phyloP scores from a whole-genome alignment of 179 eudicot genomes.

The Corrigiola litoralis region DNA sequence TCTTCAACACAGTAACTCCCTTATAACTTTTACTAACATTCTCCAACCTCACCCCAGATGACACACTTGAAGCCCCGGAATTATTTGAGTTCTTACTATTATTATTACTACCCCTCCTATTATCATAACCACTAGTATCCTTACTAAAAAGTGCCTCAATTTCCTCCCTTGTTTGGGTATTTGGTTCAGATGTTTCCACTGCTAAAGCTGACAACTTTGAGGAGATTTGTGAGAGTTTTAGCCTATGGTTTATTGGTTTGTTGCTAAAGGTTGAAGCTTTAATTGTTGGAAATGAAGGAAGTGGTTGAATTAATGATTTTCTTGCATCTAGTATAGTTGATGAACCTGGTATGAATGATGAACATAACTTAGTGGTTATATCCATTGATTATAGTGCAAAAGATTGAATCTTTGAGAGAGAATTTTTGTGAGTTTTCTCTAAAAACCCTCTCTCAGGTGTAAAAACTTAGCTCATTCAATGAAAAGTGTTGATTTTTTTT shows the following conservation, averaged over 20 bases:
- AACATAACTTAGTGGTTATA: slow-evolving; percentile 51
- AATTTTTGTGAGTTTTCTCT: not conserved
- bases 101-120: slow-evolving; percentile 41
- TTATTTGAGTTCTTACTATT: too few relatives aligned
- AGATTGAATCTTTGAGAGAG: slow-evolving; percentile 4
- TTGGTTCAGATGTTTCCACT: slow-evolving; percentile 35
- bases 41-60: slow-evolving; percentile 84
- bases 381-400: slow-evolving; percentile 17
- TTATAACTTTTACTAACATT: slow-evolving; percentile 73
- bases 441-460: slow-evolving; percentile 6
- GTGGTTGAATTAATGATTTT: slow-evolving; percentile 34
- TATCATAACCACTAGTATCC: slow-evolving; percentile 25
- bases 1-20: slow-evolving; percentile 76
- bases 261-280: slow-evolving; percentile 25
- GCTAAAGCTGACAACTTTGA: slow-evolving; percentile 47
- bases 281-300: slow-evolving; percentile 28
- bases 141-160: slow-evolving; percentile 72
- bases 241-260: slow-evolving; percentile 26
- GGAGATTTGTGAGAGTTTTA: slow-evolving; percentile 27
- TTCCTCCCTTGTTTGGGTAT: slow-evolving; percentile 39
- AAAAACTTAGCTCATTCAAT: slow-evolving; percentile 5
- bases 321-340: slow-evolving; percentile 26
- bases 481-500: not conserved
- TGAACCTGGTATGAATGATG: slow-evolving; percentile 52
- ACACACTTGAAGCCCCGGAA: slow-evolving; percentile 76